Evolutionary conservation across 2,329 filamentous ascomycete genomes (phyloP).

Genomic region (Pyricularia sp.): DNA sequence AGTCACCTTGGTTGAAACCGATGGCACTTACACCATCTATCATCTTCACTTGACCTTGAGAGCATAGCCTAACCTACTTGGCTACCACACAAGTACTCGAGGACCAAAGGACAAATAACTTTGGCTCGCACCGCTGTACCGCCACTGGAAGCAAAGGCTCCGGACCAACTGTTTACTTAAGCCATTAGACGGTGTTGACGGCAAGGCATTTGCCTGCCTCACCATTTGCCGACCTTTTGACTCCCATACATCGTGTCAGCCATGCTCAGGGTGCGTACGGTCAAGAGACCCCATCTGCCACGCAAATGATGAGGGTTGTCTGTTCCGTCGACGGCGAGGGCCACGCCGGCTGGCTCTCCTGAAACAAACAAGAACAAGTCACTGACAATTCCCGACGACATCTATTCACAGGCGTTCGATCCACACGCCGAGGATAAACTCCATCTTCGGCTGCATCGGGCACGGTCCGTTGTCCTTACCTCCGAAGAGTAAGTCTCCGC

Average conservation of each 20-base stretch:
- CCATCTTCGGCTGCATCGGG: conserved; percentile 72
- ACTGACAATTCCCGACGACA: background rate
- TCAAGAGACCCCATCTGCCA: background rate
- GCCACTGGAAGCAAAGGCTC: background rate
- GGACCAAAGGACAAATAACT: background rate
- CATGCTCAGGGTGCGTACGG: conserved; percentile 1
- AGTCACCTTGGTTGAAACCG: background rate
- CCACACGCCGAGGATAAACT: conserved; percentile 60
- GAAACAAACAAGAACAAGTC: background rate
- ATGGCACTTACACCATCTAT: background rate
- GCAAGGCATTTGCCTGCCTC: background rate
- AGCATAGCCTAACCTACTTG: background rate
- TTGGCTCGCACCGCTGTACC: background rate
- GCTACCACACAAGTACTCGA: background rate
- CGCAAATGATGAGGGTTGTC: background rate
- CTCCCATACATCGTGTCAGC: background rate
- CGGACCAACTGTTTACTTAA: background rate
- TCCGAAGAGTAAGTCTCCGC: conserved; percentile 52
- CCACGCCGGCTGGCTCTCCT: background rate
- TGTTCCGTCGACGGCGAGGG: too few relatives aligned
- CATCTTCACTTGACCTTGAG: background rate
- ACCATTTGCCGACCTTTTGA: background rate
- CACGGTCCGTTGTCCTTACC: conserved; percentile 74
- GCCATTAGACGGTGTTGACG: background rate
- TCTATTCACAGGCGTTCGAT: conserved; percentile 20